A percentile compares a stretch with the other conserved stretches of the same genome.
Evolutionary conservation across 2,329 filamentous ascomycete species (phyloP).

Genomic region (Phyllosticta citriasiana): DNA sequence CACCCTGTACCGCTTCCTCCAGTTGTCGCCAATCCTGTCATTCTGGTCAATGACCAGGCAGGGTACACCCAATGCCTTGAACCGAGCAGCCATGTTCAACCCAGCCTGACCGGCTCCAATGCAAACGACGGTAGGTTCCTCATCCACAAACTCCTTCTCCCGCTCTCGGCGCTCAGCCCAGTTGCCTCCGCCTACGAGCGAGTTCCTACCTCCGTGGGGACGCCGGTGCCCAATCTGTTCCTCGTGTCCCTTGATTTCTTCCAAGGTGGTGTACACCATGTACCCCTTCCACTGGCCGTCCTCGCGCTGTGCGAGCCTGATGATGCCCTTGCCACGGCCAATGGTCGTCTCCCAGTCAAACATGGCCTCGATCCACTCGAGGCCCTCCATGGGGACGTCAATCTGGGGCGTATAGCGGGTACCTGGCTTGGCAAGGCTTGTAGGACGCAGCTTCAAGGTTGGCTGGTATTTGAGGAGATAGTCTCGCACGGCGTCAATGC

Average conservation of each 20-base stretch:
- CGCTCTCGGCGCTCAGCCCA: conserved; percentile 34
- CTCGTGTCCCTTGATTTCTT: conserved; percentile 44
- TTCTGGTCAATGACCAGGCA: conserved; percentile 37
- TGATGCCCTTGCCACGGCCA: conserved; percentile 48
- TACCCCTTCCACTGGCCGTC: conserved; percentile 50
- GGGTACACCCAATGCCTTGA: conserved; percentile 31
- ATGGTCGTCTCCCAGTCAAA: conserved; percentile 43
- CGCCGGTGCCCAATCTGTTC: conserved; percentile 40
- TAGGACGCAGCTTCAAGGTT: conserved; percentile 29
- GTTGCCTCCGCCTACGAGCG: conserved; percentile 45
- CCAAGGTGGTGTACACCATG: conserved; percentile 52
- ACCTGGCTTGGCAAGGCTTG: conserved; percentile 33
- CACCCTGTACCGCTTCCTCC: conserved; percentile 37
- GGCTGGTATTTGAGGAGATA: conserved; percentile 30
- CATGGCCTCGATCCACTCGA: conserved; percentile 49
- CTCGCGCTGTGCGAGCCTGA: conserved; percentile 38
- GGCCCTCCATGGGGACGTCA: conserved; percentile 40
- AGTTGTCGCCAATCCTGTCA: conserved; percentile 39
- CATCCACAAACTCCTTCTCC: conserved; percentile 20
- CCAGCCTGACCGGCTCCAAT: conserved; percentile 37
- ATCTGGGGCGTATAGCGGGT: conserved; percentile 32
- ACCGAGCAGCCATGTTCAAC: conserved; percentile 26
- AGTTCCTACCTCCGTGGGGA: conserved; percentile 52
- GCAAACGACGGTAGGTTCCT: conserved; percentile 51
- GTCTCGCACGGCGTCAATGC: conserved; percentile 28